Percentiles rank a stretch among this genome's conserved stretches.
These are phyloP conservation scores for Hanseniaspora lindneri DNA, from an alignment of 805 yeast species.

Conservation along the genomic window DNA sequence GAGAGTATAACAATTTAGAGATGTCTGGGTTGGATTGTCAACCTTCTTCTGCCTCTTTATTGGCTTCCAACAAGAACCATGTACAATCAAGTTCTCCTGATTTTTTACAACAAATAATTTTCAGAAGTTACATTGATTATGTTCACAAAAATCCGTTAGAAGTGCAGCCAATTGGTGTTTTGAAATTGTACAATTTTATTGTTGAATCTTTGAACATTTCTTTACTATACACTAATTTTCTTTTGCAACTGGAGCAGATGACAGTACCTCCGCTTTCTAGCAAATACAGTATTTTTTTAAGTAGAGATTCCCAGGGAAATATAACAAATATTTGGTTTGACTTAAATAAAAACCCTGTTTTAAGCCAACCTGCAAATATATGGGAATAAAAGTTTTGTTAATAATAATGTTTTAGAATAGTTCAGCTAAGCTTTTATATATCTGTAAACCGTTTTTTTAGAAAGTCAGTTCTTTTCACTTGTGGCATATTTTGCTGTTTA, in stretches of 20 bases:
- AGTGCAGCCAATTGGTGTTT: background rate
- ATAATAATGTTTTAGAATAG: too few species aligned
- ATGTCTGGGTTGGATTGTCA: too few species aligned
- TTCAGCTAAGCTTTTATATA: too few species aligned
- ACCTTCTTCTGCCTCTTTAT: background rate
- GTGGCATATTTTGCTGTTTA: too few species aligned
- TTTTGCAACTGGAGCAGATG: background rate
- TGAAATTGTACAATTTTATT: background rate
- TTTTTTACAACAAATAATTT: background rate
- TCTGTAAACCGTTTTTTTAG: too few species aligned
- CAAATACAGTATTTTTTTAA: background rate
- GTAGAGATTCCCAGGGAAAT: background rate
- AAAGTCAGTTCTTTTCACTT: too few species aligned
- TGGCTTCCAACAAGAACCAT: too few species aligned
- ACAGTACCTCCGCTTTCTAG: background rate
- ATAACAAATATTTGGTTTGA: conserved; percentile 3
- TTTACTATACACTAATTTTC: background rate
- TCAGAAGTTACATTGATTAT: background rate
- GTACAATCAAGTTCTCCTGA: too few species aligned
- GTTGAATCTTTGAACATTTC: background rate
- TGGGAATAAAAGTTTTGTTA: background rate
- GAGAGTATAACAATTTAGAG: too few species aligned
- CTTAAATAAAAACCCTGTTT: background rate
- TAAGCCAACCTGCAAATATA: background rate
- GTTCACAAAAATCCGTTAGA: background rate